Conservation (phyloP, 768 basidiomycete species). For the Epithele typhae region DNA sequence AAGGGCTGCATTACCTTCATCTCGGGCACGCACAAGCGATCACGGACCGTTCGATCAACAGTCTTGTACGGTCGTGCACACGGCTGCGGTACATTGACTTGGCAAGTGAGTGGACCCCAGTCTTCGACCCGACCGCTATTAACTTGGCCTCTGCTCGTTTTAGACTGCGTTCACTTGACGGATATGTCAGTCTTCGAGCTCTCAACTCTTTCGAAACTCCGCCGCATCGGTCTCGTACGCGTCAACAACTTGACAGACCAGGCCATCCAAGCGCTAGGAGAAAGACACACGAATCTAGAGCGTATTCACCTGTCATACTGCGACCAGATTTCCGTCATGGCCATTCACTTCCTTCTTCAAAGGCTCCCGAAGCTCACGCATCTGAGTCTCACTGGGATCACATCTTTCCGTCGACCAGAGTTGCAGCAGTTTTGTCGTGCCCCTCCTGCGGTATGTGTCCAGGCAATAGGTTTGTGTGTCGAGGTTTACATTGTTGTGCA, state of each 20-base stretch:
- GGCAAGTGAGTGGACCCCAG: conserved; percentile 63
- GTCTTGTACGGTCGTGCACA: conserved; percentile 82
- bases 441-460: conserved; percentile 70
- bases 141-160: not conserved
- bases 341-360: conserved; percentile 85
- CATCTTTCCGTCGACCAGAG: conserved; percentile 80
- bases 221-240: conserved; percentile 91
- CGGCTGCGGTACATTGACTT: conserved; percentile 93
- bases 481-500: conserved; percentile 24
- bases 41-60: conserved; percentile 83
- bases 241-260: conserved; percentile 92
- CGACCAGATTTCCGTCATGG: conserved; percentile 89
- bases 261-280: conserved; percentile 83
- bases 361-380: conserved; percentile 90
- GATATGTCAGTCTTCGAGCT: conserved; percentile 95
- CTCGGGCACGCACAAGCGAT: conserved; percentile 88
- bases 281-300: conserved; percentile 83
- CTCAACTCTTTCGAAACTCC: conserved; percentile 80
- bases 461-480: too few species aligned
- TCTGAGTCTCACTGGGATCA: conserved; percentile 95
- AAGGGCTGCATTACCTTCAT: conserved; percentile 91
- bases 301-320: conserved; percentile 97
- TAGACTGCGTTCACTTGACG: conserved; percentile 82
- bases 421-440: conserved; percentile 87
- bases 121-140: not conserved